Base-by-base conservation (phyloP, 2,329 filamentous ascomycete species). In the Diaporthe capsici region DNA sequence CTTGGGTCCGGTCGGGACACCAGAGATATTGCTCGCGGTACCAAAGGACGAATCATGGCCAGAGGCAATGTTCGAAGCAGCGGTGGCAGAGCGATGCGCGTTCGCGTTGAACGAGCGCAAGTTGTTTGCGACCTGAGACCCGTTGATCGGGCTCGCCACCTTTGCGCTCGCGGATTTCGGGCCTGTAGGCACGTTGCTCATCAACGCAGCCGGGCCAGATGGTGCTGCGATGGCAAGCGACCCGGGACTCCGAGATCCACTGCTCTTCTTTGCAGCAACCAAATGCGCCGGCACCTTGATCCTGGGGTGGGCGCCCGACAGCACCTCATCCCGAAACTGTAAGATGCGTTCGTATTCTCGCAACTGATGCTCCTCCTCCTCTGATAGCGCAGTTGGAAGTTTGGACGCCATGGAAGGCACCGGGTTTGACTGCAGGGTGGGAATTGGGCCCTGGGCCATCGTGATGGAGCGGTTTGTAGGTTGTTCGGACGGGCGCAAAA, bases 291-390 rank as follows among this genome's bases (percentile, higher is more conserved):
- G 87, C 47, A 88, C 82, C 82, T 91, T 92, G 84, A 93, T 89
- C 80, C 86, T 88, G 68, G 91, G 89, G 81, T 96, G 93, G 80
- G 89, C 92, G 82, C 96, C 95, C 83, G 94, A 91, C 82, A 97
- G 88, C 80, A 98, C 90, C 79, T 92, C 89, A 87, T 98, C 94
- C 84, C 92, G 93, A 84, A 98, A 92, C 79, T 89, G 91, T 81
- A 98, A 84, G 81, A 98, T 94, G 85, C 93, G 95, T 82, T 93
- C 90, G 87, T 95, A 97, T 84, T 96, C 91, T 80, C 88, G 84
- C 68, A 93, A 85, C 81, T 93, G 91, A 81, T 89, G 86, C 75
- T 88, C 82, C 79, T 91, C 88, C 76, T 88, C 87, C 77, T 87
- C 82, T 73, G 86, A 82, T 49, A 82, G 77, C 61, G 80, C 76